A percentile compares a stretch with the other conserved stretches of the same genome.
phyloP scores from a whole-genome alignment of 2,329 filamentous ascomycete genomes.

The Cadophora luteo-olivacea region DNA sequence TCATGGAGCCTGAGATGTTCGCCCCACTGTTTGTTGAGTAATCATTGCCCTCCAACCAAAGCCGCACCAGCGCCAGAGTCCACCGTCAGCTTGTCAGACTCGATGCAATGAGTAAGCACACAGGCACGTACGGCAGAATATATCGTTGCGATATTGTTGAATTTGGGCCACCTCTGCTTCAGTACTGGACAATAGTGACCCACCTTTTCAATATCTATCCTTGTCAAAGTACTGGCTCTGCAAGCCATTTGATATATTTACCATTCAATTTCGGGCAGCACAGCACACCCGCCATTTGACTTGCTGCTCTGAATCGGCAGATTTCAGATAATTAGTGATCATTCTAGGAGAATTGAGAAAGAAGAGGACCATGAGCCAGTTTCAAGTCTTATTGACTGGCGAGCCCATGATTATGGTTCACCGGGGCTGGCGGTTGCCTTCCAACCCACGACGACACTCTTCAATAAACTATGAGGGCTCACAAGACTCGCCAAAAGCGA shows the following conservation, averaged over 20 bases:
- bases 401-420: background rate
- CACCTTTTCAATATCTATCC: too few species aligned
- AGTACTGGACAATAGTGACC: too few species aligned
- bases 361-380: background rate
- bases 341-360: too few species aligned
- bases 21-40: conserved; percentile 4
- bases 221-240: background rate
- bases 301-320: background rate
- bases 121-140: too few species aligned
- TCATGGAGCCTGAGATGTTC: background rate
- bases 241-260: background rate
- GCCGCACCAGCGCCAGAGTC: background rate
- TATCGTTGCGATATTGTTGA: too few species aligned
- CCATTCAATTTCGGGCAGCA: background rate
- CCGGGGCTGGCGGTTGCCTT: background rate
- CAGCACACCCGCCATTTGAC: background rate
- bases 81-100: background rate
- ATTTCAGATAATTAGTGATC: background rate
- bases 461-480: background rate
- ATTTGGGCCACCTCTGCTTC: too few species aligned
- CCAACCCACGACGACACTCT: background rate
- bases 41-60: background rate
- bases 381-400: background rate
- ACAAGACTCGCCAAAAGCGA: background rate
- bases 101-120: background rate